Evolutionary conservation across 148 eudicot species (phyloP), one percentile per base, ranked within the genome.

Genomic region (Linanthus parryae): DNA sequence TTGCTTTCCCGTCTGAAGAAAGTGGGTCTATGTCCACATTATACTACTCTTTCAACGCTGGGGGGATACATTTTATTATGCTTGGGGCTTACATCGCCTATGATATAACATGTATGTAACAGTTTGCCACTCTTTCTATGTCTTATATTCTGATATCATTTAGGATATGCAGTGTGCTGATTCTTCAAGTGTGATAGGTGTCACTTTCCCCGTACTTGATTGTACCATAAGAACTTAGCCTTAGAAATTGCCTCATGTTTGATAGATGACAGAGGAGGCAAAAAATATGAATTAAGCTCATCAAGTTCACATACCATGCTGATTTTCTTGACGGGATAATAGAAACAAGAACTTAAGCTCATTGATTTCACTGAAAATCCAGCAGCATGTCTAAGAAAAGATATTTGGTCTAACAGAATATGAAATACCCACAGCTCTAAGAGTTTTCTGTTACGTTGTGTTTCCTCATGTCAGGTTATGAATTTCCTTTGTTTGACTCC

Each of bases 21-120:
- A 84, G 96, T 59, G 77, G 66, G 28, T 92, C 99, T 19, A 41
- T 72, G 28, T 92, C 99, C 23, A 70, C 88, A 16, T 75, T 92
- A 61, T 92, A 92, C 68, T 92, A 92, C 73, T 92, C 99, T 17
- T 88, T 92, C 48, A 82, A 88, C 58, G 88, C 99, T 3, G 99
- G 99, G 36, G 99, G 99, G 37, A 82, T 92, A 63, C 99, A 92
- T 61, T 84, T 92, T 45, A 38, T 92, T 38, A 85, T 92, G 88
- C 91, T 92, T 8, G 99, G 96, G 43, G 85, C 87, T 47, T 92
- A 92, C 48, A 68, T 69, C 64, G 80, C 80, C 19, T 92, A 92
- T 63, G 55, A 84, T 48, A 72, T 73, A 76, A 67, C 96, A 71
- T 84, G 99, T 89, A 26, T 29, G 38, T 14, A 10, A 69, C 27